These are phyloP conservation scores for Exserohilum rostratum DNA, from an alignment of 2,329 filamentous ascomycete genomes.

Conservation along the genomic window DNA sequence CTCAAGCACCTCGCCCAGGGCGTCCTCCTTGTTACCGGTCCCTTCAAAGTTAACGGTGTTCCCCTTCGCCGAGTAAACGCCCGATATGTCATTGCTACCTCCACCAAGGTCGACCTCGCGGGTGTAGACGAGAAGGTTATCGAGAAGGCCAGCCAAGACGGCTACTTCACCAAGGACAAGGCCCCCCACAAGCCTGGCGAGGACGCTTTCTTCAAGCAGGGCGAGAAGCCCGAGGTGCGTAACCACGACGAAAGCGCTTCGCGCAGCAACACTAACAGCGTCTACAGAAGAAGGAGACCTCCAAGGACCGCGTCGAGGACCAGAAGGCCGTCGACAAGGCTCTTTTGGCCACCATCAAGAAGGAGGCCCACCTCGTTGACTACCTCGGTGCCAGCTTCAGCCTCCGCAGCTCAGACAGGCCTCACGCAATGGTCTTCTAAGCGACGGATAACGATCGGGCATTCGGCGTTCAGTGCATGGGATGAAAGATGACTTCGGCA, in stretches of 20 bases:
- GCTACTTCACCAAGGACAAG: slow-evolving; percentile 98
- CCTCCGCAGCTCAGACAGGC: slow-evolving; percentile 98
- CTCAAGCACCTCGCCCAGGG: slow-evolving; percentile 97
- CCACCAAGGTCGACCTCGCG: slow-evolving; percentile 80
- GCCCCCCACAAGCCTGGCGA: slow-evolving; percentile 92
- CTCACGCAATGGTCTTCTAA: slow-evolving; percentile 99
- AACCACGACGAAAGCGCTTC: not conserved
- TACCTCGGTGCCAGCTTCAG: slow-evolving; percentile 97
- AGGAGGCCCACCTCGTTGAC: slow-evolving; percentile 89
- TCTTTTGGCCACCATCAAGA: slow-evolving; percentile 94
- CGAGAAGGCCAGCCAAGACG: slow-evolving; percentile 79
- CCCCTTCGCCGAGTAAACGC: slow-evolving; percentile 92
- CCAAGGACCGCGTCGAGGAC: slow-evolving; percentile 89
- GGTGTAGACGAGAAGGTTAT: slow-evolving; percentile 74
- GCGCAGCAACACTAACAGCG: slow-evolving; percentile 21
- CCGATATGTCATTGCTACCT: slow-evolving; percentile 92
- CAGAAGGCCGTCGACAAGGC: slow-evolving; percentile 99
- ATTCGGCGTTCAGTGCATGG: slow-evolving; percentile 50
- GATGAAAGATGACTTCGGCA: slow-evolving; percentile 50
- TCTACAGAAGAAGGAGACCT: slow-evolving; percentile 91
- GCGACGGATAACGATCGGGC: slow-evolving; percentile 41
- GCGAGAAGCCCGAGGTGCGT: slow-evolving; percentile 94
- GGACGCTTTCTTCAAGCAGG: slow-evolving; percentile 99
- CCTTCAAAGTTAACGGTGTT: slow-evolving; percentile 99
- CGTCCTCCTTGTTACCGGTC: slow-evolving; percentile 97